These are phyloP conservation scores for Trichoderma semiorbis DNA, from an alignment of 2,329 filamentous ascomycete genomes.

Conservation along the genomic window DNA sequence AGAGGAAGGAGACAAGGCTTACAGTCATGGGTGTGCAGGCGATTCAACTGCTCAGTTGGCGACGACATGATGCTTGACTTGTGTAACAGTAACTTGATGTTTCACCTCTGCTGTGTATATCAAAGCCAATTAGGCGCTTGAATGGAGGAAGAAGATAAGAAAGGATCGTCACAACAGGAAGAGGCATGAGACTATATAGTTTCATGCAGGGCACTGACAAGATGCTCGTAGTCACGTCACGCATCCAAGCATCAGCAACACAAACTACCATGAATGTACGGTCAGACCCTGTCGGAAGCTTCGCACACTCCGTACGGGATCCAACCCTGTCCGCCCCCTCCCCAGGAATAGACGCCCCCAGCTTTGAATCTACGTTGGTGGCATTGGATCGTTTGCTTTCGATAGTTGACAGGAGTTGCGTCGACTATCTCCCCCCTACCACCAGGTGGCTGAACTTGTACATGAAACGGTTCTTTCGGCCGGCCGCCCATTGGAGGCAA, in stretches of 20 bases:
- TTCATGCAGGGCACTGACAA: slow-evolving; percentile 1
- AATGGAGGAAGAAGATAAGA: neutral
- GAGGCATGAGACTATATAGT: slow-evolving; percentile 2
- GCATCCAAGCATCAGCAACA: neutral
- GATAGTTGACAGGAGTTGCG: slow-evolving; percentile 7
- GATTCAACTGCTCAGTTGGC: neutral
- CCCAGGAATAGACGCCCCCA: neutral
- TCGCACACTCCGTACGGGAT: neutral
- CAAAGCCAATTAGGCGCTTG: neutral
- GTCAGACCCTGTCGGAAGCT: neutral
- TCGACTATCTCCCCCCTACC: slow-evolving; percentile 5
- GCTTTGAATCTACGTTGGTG: neutral
- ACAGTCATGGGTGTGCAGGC: slow-evolving; percentile 23
- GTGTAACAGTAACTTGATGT: neutral
- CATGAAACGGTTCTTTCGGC: neutral
- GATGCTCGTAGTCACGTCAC: neutral
- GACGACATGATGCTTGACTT: neutral
- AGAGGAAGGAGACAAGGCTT: neutral
- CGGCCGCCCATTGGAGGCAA: neutral
- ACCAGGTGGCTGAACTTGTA: slow-evolving; percentile 4
- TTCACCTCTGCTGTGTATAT: neutral
- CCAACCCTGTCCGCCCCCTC: neutral
- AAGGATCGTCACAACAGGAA: neutral
- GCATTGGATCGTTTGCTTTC: neutral
- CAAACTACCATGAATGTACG: neutral